Evolutionary conservation across 1,284 basidiomycete species (phyloP).

Genomic region (Rhodotorula sp.): DNA sequence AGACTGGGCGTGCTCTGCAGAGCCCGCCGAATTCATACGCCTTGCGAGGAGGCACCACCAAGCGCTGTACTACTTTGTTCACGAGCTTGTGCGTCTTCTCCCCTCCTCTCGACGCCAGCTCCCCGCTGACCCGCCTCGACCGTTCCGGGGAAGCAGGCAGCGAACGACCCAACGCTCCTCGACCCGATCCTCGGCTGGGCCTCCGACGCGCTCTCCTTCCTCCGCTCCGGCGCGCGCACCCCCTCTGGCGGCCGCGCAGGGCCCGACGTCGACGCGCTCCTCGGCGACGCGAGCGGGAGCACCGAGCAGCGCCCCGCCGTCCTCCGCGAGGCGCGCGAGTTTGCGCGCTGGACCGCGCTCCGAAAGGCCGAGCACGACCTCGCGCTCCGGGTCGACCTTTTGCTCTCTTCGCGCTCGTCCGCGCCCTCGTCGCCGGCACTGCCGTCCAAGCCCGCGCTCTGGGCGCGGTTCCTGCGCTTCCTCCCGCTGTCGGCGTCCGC

Average conservation of each 20-base stretch:
- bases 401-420: background rate
- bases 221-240: slow-evolving; percentile 15
- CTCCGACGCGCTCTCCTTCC: slow-evolving; percentile 32
- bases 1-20: background rate
- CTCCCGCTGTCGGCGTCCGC: background rate
- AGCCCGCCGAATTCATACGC: slow-evolving; percentile 34
- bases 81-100: slow-evolving; percentile 32
- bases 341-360: slow-evolving; percentile 27
- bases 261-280: slow-evolving; percentile 14
- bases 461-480: slow-evolving; percentile 23
- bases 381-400: slow-evolving; percentile 29
- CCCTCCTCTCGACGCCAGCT: background rate
- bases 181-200: slow-evolving; percentile 36
- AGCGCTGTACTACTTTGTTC: slow-evolving; percentile 33
- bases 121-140: background rate
- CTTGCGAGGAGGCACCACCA: slow-evolving; percentile 35
- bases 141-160: background rate
- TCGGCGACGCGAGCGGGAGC: background rate
- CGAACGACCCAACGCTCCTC: slow-evolving; percentile 24
- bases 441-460: slow-evolving; percentile 14
- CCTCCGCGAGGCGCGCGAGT: slow-evolving; percentile 22
- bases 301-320: background rate
- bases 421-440: background rate
- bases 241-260: slow-evolving; percentile 13
- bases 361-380: slow-evolving; percentile 33